Percentiles rank a stretch among this genome's conserved stretches.
Conservation (phyloP, 495 filamentous ascomycete species). For the Glutinoglossum americanum region DNA sequence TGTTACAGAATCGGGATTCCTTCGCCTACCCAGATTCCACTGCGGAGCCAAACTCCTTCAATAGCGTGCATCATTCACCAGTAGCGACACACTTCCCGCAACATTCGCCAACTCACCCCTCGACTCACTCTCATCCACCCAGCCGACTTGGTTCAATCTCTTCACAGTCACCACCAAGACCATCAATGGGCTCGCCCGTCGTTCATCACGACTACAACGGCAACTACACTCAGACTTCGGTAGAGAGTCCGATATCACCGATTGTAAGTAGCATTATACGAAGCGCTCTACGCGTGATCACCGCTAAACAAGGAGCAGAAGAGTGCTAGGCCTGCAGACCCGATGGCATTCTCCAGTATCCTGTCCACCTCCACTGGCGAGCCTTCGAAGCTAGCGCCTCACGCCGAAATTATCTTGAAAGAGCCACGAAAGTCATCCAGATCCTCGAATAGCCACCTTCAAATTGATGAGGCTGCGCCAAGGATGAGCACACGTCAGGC, state of each 20-base stretch:
- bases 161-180: constrained; percentile 21
- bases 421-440: constrained; percentile 12
- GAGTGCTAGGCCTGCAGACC: constrained; percentile 45
- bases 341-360: constrained; percentile 85
- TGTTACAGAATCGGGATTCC: constrained; percentile 11
- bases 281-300: neutral
- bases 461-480: constrained; percentile 7
- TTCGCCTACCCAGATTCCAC: constrained; percentile 11
- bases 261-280: neutral
- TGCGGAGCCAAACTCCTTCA: constrained; percentile 10
- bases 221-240: neutral
- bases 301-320: constrained; percentile 21
- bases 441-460: neutral
- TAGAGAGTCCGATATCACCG: constrained; percentile 2
- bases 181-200: constrained; percentile 20
- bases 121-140: constrained; percentile 25
- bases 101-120: constrained; percentile 10
- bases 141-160: constrained; percentile 22
- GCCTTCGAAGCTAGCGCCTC: constrained; percentile 14
- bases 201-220: constrained; percentile 10
- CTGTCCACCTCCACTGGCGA: constrained; percentile 49
- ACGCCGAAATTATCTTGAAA: constrained; percentile 3
- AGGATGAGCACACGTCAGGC: constrained; percentile 24
- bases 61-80: neutral
- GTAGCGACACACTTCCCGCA: constrained; percentile 3